Evolutionary conservation across 1,139 yeast species (phyloP), one percentile per base, ranked within the genome.

Genomic region (Pneumocystis sp.): DNA sequence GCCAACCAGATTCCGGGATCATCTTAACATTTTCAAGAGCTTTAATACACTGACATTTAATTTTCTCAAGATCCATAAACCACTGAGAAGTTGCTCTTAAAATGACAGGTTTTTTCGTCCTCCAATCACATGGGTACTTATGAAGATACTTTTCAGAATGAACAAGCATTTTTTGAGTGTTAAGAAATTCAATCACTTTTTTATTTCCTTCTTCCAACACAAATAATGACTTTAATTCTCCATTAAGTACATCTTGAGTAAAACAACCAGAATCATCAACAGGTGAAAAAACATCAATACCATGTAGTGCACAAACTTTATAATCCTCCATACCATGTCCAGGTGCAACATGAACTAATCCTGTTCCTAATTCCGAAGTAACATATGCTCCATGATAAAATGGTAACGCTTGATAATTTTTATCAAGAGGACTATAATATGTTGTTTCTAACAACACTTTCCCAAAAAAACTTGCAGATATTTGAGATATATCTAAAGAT

Each of bases 251-350:
- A 1, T 77, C 80, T 2, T 77, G 74, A 0, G 82, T 77, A 71
- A 85, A 89, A 68, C 79, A 79, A 0, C 98, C 98, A 65, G 78
- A 76, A 66, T 81, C 82, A 72, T 93, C 90, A 1, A 93, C 95
- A 0, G 93, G 89, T 0, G 97, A 89, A 67, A 79, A 81, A 0
- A 89, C 82, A 10, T 76, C 78, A 42, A 95, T 79, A 0, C 78
- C 79, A 68, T 86, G 77, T 31, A 79, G 75, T 67, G 81, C 76
- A 35, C 96, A 95, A 40, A 87, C 80, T 34, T 86, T 72, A 73
- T 89, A 91, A 77, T 93, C 99, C 70, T 95, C 98, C 72, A 86
- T 84, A 70, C 99, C 99, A 74, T 93, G 98, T 0, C 97, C 97
- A 1, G 98, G 97, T 0, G 98, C 97, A 21, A 90, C 88, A 72